Evolutionary conservation across 768 basidiomycete genomes (phyloP), one percentile per base, ranked within the genome.

Genomic region (Tulasnella sp.): DNA sequence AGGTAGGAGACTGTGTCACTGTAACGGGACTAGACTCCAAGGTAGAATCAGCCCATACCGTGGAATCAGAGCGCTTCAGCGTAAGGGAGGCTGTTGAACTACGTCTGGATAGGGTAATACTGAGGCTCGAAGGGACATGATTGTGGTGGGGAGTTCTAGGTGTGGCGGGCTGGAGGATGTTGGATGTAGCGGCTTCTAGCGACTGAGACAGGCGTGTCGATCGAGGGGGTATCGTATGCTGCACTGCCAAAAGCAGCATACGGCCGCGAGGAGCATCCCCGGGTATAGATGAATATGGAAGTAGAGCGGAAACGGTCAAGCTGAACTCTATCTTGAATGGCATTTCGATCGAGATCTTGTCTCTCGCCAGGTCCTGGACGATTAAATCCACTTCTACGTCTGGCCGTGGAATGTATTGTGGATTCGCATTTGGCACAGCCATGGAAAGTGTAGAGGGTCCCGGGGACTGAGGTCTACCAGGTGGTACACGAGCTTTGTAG

Each of bases 341-440:
- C 35, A 70, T 72, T 49, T 78, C 76, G 3, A 80, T 62, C 2
- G 58, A 56, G 31, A 82, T 66, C 1, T 59, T 31, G 12, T 69
- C 66, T 24, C 69, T 66, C 2, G 76, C 70, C 8, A 78, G 63
- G 45, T 72, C 64, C 7, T 70, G 68, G 28, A 79, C 71, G 35
- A 78, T 62, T 33, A 84, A 70, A 55, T 76, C 75, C 7, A 76
- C 70, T 37, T 80, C 77, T 13, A 85, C 58, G 33, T 75, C 74
- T 1, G 66, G 61, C 2, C 47, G 24, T 0, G 57, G 51, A 16
- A 63, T 57, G 3, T 62, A 50, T 15, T 58, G 53, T 20, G 62
- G 54, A 15, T 59, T 53, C 8, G 45, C 42, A 2, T 52, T 37
- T 24, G 59, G 42, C 4, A 55, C 58, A 1, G 56, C 68, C 9